Percentiles rank a stretch among this genome's conserved stretches.
Evolutionary conservation across 306 rosid genomes (phyloP).

Genomic region (Erythrophleum fordii): DNA sequence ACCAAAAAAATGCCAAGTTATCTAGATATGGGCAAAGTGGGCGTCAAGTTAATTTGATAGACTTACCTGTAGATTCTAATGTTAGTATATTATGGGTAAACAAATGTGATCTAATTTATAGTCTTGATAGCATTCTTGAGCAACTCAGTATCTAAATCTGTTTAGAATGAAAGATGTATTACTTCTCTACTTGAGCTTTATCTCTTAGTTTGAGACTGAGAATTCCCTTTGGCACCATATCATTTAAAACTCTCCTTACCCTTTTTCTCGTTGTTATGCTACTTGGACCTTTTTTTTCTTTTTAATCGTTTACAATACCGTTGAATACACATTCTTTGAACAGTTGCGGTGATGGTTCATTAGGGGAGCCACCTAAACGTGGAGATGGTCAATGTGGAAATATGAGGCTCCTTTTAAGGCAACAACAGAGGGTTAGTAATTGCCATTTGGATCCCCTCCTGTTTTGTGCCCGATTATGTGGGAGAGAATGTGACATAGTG

Average conservation of each 20-base stretch:
- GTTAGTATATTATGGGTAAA: background rate
- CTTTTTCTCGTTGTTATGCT: constrained; percentile 11
- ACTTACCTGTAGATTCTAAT: background rate
- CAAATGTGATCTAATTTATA: background rate
- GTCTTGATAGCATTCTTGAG: background rate
- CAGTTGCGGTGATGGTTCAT: constrained; percentile 91
- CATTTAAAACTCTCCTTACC: background rate
- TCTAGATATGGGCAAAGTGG: background rate
- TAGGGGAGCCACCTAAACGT: constrained; percentile 86
- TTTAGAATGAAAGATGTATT: background rate
- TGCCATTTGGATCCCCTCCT: background rate
- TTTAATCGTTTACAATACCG: constrained; percentile 15
- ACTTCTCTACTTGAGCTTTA: constrained; percentile 14
- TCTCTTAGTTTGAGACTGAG: constrained; percentile 19
- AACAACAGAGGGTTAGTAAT: constrained; percentile 86
- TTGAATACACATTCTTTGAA: constrained; percentile 30
- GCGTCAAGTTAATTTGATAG: background rate
- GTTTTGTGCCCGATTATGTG: no score
- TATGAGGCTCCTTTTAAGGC: constrained; percentile 98
- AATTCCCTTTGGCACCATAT: constrained; percentile 15
- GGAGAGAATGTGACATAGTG: no score
- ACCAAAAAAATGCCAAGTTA: no score
- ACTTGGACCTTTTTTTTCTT: constrained; percentile 24
- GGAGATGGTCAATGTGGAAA: constrained; percentile 98
- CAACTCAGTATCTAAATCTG: background rate